These are phyloP conservation scores for Xylaria acuta DNA, from an alignment of 495 filamentous ascomycete species.

Conservation along the genomic window DNA sequence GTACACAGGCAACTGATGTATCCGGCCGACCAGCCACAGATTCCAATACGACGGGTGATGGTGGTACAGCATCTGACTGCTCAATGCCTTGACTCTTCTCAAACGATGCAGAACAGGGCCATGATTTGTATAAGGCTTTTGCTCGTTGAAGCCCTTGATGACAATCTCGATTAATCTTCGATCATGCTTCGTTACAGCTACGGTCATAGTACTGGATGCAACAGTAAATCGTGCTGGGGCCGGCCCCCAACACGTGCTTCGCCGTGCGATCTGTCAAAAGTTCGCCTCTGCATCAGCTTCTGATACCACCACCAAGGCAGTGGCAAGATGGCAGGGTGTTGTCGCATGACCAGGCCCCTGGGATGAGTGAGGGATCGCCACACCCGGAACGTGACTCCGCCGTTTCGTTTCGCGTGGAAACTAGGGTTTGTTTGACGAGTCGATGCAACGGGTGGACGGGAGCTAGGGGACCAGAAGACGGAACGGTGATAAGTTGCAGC, in stretches of 20 bases:
- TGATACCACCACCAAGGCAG: background rate
- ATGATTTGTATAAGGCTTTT: background rate
- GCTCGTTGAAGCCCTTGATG: background rate
- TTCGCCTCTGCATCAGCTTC: background rate
- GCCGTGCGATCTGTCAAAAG: slow-evolving; percentile 5
- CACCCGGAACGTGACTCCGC: slow-evolving; percentile 3
- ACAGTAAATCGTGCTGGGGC: background rate
- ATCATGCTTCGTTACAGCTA: background rate
- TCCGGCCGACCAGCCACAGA: slow-evolving; percentile 10
- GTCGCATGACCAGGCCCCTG: slow-evolving; percentile 11
- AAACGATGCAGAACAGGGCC: background rate
- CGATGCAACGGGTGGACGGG: background rate
- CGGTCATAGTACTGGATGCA: background rate
- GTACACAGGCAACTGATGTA: background rate
- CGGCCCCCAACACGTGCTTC: background rate
- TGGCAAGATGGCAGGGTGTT: background rate
- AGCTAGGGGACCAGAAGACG: background rate
- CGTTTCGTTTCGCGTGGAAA: background rate
- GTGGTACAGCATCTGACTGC: background rate
- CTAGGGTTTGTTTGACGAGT: slow-evolving; percentile 9
- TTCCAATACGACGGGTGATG: background rate
- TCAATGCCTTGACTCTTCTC: background rate
- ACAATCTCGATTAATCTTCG: background rate
- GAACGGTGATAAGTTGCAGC: background rate
- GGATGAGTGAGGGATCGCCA: slow-evolving; percentile 8